Evolutionary conservation across 371 early-diverging fungal species (phyloP).

Genomic region (Circinella umbellata): DNA sequence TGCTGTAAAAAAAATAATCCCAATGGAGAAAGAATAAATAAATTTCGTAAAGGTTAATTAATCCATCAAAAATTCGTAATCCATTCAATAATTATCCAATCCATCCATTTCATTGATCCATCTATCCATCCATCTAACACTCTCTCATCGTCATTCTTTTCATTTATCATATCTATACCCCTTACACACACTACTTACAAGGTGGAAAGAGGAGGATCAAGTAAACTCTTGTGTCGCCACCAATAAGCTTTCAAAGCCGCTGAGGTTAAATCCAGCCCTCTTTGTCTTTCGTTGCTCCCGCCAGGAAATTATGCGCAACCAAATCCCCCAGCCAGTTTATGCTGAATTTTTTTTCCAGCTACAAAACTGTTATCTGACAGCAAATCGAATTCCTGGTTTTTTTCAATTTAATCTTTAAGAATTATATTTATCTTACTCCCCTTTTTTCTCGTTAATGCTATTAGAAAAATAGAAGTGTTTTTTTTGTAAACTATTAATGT

Average conservation of each 20-base stretch:
- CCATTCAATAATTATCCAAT: neutral
- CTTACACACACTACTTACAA: conserved; percentile 6
- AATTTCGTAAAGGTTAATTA: neutral
- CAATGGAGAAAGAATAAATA: conserved; percentile 4
- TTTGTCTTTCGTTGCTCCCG: no score
- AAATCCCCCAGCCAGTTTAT: no score
- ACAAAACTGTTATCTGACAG: no score
- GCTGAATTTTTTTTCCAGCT: no score
- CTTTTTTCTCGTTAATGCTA: no score
- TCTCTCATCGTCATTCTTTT: neutral
- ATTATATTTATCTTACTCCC: no score
- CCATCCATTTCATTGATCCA: neutral
- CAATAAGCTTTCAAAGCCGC: neutral
- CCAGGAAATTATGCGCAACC: no score
- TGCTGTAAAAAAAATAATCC: neutral
- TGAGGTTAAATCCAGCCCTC: neutral
- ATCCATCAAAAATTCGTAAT: conserved; percentile 3
- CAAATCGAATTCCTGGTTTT: no score
- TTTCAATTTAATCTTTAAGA: no score
- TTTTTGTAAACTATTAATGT: no score
- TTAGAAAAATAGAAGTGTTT: no score
- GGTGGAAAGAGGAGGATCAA: conserved; percentile 4
- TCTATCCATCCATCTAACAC: neutral
- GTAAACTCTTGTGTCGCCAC: neutral
- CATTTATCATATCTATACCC: neutral